Base-by-base conservation (phyloP, 257 asterid genomes). In the Datura wrightii region DNA sequence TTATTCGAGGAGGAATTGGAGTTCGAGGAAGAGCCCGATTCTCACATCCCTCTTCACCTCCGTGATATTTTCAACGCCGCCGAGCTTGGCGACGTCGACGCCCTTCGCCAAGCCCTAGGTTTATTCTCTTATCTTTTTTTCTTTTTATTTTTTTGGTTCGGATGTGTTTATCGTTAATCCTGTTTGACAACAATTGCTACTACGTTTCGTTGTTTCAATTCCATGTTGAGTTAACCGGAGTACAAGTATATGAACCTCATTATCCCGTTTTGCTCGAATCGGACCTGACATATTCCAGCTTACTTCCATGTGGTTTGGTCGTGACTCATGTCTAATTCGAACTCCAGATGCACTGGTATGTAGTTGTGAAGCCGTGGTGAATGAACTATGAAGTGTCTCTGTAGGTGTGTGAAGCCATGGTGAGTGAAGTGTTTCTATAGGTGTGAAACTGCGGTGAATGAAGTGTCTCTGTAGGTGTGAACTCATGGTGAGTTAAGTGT, bases 51-150 rank as follows among this genome's bases (percentile, higher is more conserved):
- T 48, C 11, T 48, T 48, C 80, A 74, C 59, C 80, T 74, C 80
- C 80, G 80, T 74, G 19, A 46, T 2, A 31, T 74, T 24, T 74
- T 74, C 42, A 19, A 74, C 24, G 60, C 80, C 59, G 80, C 42
- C 42, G 60, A 74, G 37, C 5, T 37, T 16, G 80, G 80, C 16
- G 80, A 74, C n/a, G 10, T 74, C 6, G 58, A 19, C 42, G 80
- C 80, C 19, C 37, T 74, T 46, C 80, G 80, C 14, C 80, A 46
- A 46, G 80, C 80, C 80, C 59, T 74, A 48, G 80, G 80, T 69
- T 3, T 3, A 44, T 39, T 67, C 50, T 5, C 2, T 39, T 6
- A 8, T 3, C 4, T 3, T 2, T 14, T 66, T 36, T 66, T 66
- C 15, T 37, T 16, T 5, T 54, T 54, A 3, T 54, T 1, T 14